phyloP scores from a whole-genome alignment of 2,329 filamentous ascomycete genomes.

The Venturia aucupariae region DNA sequence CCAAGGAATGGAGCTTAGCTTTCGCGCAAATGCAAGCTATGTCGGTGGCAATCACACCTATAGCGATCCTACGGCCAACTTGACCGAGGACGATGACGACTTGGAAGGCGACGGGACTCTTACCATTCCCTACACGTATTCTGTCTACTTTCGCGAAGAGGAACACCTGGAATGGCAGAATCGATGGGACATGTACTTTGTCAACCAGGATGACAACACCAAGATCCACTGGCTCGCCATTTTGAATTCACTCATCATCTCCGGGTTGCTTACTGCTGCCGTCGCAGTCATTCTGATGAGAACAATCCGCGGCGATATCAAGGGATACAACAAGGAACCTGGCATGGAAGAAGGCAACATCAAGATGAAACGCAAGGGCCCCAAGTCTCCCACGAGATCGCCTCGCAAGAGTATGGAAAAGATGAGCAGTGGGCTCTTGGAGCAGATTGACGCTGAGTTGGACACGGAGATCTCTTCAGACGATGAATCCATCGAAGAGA shows the following conservation, averaged over 20 bases:
- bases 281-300: slow-evolving; percentile 73
- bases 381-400: slow-evolving; percentile 37
- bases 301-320: slow-evolving; percentile 71
- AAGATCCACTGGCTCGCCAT: slow-evolving; percentile 85
- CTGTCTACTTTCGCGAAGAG: slow-evolving; percentile 82
- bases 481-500: slow-evolving; percentile 66
- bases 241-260: slow-evolving; percentile 77
- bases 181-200: slow-evolving; percentile 84
- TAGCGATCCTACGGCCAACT: slow-evolving; percentile 39
- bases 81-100: slow-evolving; percentile 45
- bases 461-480: slow-evolving; percentile 52
- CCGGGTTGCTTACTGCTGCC: slow-evolving; percentile 65
- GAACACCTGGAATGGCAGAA: slow-evolving; percentile 71
- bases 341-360: slow-evolving; percentile 58
- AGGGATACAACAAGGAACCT: slow-evolving; percentile 55
- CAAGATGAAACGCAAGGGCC: slow-evolving; percentile 42
- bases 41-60: slow-evolving; percentile 42
- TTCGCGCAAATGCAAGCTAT: slow-evolving; percentile 53
- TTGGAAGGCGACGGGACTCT: slow-evolving; percentile 37
- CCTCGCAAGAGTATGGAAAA: slow-evolving; percentile 44
- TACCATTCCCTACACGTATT: slow-evolving; percentile 77
- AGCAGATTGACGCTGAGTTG: slow-evolving; percentile 46
- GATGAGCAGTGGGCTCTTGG: slow-evolving; percentile 45
- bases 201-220: slow-evolving; percentile 72
- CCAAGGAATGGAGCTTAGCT: slow-evolving; percentile 58